Evolutionary conservation across 805 yeast genomes (phyloP).

Genomic region (Saturnispora dispora): DNA sequence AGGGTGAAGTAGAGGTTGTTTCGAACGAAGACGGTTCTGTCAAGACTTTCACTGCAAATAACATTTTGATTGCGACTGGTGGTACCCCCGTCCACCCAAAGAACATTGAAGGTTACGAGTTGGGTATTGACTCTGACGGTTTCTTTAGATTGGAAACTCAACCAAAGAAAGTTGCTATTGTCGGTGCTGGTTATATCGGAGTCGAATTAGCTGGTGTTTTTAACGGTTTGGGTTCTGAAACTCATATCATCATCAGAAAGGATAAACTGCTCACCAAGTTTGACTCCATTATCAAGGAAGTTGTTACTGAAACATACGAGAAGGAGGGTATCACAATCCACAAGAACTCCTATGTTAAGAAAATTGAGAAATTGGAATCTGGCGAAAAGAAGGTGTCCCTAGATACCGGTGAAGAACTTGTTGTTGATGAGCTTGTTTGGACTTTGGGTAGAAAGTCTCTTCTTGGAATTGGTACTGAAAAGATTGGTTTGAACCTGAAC

Average conservation of each 20-base stretch:
- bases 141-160: slow-evolving; percentile 74
- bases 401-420: slow-evolving; percentile 34
- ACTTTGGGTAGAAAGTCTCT: slow-evolving; percentile 85
- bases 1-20: slow-evolving; percentile 72
- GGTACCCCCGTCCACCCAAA: slow-evolving; percentile 73
- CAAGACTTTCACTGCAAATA: slow-evolving; percentile 60
- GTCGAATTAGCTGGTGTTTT: slow-evolving; percentile 93
- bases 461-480: slow-evolving; percentile 64
- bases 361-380: slow-evolving; percentile 37
- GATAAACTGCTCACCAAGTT: slow-evolving; percentile 84
- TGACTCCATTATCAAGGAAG: slow-evolving; percentile 70
- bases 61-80: slow-evolving; percentile 86
- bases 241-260: slow-evolving; percentile 84
- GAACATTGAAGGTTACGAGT: slow-evolving; percentile 67
- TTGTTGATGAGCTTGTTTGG: slow-evolving; percentile 83
- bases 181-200: slow-evolving; percentile 98
- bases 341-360: slow-evolving; percentile 47
- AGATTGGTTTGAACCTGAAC: slow-evolving; percentile 61
- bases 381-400: slow-evolving; percentile 44
- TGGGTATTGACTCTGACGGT: slow-evolving; percentile 83
- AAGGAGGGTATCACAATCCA: slow-evolving; percentile 77
- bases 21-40: slow-evolving; percentile 51
- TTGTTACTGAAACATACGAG: slow-evolving; percentile 72
- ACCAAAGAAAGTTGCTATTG: slow-evolving; percentile 88
- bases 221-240: slow-evolving; percentile 76